These are phyloP conservation scores for Leccinum subspadiceum DNA, from an alignment of 1,284 basidiomycete species.

Conservation along the genomic window DNA sequence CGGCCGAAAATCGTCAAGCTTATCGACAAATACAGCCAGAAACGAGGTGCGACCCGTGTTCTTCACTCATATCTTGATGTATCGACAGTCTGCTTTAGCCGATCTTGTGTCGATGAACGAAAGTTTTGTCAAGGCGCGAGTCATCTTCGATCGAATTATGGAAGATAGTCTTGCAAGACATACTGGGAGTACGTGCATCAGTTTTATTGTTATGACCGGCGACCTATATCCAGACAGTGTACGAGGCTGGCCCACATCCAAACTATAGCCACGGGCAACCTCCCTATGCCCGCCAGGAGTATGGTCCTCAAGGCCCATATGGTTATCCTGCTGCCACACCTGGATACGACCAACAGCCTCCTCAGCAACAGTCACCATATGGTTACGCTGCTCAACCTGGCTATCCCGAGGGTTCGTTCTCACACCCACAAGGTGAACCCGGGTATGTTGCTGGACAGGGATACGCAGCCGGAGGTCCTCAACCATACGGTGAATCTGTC, in stretches of 20 bases:
- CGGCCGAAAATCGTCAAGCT: constrained; percentile 94
- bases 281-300: constrained; percentile 28
- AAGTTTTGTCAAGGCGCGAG: constrained; percentile 78
- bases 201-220: constrained; percentile 6
- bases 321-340: constrained; percentile 37
- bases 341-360: constrained; percentile 44
- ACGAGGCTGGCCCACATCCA: constrained; percentile 24
- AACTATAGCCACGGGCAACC: constrained; percentile 24
- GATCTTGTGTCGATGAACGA: constrained; percentile 90
- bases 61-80: background rate
- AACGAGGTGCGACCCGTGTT: constrained; percentile 56
- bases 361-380: constrained; percentile 23
- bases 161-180: constrained; percentile 82
- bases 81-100: constrained; percentile 42
- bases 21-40: constrained; percentile 97
- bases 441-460: constrained; percentile 36
- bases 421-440: constrained; percentile 35
- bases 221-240: constrained; percentile 23
- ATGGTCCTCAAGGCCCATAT: constrained; percentile 37
- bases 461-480: constrained; percentile 22
- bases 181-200: constrained; percentile 47
- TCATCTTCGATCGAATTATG: constrained; percentile 89
- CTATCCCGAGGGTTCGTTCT: constrained; percentile 33
- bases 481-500: constrained; percentile 31
- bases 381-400: constrained; percentile 41